Percentiles rank a stretch among this genome's conserved stretches.
Evolutionary conservation across 75 land plant species (phyloP).

Genomic region (Adiantum capillusveneris): DNA sequence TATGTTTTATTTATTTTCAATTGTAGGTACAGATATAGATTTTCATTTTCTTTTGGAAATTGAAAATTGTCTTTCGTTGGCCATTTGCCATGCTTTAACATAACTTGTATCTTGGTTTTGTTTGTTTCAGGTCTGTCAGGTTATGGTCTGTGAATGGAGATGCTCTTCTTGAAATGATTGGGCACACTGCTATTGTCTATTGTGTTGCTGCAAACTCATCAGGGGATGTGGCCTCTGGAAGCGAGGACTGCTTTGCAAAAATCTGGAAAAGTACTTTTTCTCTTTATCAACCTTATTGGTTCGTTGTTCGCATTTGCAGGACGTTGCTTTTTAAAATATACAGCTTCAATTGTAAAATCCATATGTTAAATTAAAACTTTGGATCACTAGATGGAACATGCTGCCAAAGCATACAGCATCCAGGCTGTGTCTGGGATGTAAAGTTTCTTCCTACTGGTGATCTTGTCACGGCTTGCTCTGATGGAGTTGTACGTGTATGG

Average conservation of each 20-base stretch:
- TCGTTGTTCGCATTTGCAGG: no score
- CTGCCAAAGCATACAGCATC: constrained; percentile 93
- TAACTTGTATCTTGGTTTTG: no score
- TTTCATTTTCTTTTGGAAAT: no score
- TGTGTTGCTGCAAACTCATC: constrained; percentile 72
- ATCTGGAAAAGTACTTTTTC: constrained; percentile 75
- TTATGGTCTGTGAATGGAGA: constrained; percentile 87
- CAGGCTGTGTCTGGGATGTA: constrained; percentile 99
- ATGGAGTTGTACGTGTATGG: constrained; percentile 89
- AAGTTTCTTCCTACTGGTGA: constrained; percentile 94
- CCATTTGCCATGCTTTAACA: no score
- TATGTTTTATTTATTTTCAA: no score
- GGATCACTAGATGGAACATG: constrained; percentile 66
- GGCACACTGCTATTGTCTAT: constrained; percentile 93
- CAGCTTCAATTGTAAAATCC: no score
- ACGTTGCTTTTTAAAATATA: no score
- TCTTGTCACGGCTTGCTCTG: constrained; percentile 95
- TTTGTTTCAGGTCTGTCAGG: constrained; percentile 64
- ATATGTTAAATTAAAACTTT: no score
- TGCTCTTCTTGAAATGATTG: constrained; percentile 82
- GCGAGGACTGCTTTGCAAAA: constrained; percentile 91
- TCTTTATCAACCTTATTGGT: no score
- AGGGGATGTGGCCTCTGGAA: constrained; percentile 88
- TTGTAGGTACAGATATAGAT: no score
- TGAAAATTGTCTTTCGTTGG: no score